Evolutionary conservation across 306 rosid genomes (phyloP).

Genomic region (Prunus padus): DNA sequence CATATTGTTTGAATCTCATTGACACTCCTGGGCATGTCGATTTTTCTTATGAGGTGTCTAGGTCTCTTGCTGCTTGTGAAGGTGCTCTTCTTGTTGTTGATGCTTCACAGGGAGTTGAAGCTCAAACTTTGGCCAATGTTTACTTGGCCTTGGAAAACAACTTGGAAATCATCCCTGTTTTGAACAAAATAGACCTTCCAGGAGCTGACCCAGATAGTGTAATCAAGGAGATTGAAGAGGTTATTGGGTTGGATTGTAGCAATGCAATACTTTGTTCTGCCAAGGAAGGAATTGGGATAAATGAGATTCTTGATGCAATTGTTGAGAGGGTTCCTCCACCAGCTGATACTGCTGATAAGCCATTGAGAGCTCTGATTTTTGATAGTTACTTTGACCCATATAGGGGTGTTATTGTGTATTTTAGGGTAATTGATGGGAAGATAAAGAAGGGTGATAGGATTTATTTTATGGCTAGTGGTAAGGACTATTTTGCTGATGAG

Average conservation of each 20-base stretch:
- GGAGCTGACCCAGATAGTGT: slow-evolving; percentile 94
- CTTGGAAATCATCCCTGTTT: slow-evolving; percentile 81
- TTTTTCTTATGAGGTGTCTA: slow-evolving; percentile 94
- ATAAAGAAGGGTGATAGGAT: slow-evolving; percentile 91
- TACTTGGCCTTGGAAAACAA: slow-evolving; percentile 87
- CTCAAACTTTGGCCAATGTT: slow-evolving; percentile 92
- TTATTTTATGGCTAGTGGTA: slow-evolving; percentile 84
- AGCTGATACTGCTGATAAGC: slow-evolving; percentile 55
- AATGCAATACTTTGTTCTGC: slow-evolving; percentile 88
- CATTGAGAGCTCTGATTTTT: slow-evolving; percentile 83
- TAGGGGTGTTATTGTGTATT: slow-evolving; percentile 89
- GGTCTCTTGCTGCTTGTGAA: slow-evolving; percentile 96
- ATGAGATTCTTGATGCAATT: slow-evolving; percentile 73
- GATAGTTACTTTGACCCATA: slow-evolving; percentile 95
- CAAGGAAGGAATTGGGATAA: slow-evolving; percentile 90
- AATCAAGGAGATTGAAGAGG: slow-evolving; percentile 86
- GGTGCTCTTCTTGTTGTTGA: slow-evolving; percentile 95
- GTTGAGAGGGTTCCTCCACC: slow-evolving; percentile 84
- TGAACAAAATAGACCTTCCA: slow-evolving; percentile 95
- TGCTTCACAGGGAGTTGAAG: slow-evolving; percentile 99
- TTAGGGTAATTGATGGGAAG: slow-evolving; percentile 83
- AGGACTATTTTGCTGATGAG: slow-evolving; percentile 93
- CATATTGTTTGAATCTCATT: slow-evolving; percentile 81
- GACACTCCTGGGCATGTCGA: slow-evolving; percentile 99
- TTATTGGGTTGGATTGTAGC: slow-evolving; percentile 86